Evolutionary conservation across 495 filamentous ascomycete genomes (phyloP).

Genomic region (Daldinia grandis): DNA sequence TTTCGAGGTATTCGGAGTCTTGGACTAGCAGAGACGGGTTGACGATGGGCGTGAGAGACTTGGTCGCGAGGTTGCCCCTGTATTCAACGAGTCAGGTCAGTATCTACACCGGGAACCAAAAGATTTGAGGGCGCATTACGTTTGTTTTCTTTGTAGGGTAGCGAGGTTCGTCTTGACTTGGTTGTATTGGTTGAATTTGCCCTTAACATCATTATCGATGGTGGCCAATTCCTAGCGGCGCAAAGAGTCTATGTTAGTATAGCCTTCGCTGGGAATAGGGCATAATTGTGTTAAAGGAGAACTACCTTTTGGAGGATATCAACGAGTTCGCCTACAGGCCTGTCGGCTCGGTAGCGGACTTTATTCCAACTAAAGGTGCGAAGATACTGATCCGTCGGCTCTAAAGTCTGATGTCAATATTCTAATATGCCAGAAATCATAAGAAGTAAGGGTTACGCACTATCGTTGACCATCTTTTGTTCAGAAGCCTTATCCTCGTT

Average conservation of each 20-base stretch:
- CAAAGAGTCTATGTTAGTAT: constrained; percentile 26
- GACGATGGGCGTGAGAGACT: constrained; percentile 88
- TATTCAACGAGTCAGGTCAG: constrained; percentile 16
- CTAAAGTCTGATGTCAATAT: constrained; percentile 54
- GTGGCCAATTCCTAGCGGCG: constrained; percentile 75
- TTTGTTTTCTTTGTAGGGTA: constrained; percentile 84
- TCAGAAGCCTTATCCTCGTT: constrained; percentile 82
- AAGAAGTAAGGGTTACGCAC: constrained; percentile 60
- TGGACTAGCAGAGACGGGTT: constrained; percentile 79
- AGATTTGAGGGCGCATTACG: constrained; percentile 57
- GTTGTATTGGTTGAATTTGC: constrained; percentile 93
- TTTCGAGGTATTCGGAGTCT: constrained; percentile 95
- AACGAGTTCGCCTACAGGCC: constrained; percentile 82
- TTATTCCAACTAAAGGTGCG: constrained; percentile 94
- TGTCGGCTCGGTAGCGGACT: constrained; percentile 93
- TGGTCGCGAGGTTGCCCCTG: constrained; percentile 93
- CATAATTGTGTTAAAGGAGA: background rate
- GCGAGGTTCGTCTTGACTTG: constrained; percentile 82
- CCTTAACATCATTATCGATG: constrained; percentile 93
- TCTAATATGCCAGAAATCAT: background rate
- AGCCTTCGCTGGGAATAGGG: background rate
- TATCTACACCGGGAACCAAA: background rate
- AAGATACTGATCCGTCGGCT: constrained; percentile 92
- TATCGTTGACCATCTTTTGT: constrained; percentile 95
- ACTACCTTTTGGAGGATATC: constrained; percentile 84